phyloP scores from a whole-genome alignment of 208 protist species.

The Strigomonas culicis region DNA sequence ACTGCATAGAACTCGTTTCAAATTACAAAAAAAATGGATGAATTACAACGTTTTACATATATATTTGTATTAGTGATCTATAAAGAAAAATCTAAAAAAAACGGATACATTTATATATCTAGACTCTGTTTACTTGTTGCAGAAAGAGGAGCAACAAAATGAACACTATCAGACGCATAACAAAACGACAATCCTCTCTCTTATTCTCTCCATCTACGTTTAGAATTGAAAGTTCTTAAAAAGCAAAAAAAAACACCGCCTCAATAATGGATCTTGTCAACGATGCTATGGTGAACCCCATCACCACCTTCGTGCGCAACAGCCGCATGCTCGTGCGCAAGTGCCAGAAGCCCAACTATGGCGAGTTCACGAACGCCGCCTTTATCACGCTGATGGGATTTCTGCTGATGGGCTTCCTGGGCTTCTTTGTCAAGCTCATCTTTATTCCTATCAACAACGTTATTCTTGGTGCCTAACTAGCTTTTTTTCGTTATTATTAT shows the following conservation, averaged over 20 bases:
- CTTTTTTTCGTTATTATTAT: not conserved
- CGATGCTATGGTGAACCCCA: constrained; percentile 69
- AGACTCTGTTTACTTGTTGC: too few relatives aligned
- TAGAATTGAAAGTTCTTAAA: not conserved
- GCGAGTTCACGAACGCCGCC: constrained; percentile 88
- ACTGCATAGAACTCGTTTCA: not conserved
- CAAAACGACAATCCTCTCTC: not conserved
- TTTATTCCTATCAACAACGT: constrained; percentile 97
- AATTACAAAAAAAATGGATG: not conserved
- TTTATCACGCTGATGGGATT: constrained; percentile 91
- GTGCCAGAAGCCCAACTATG: constrained; percentile 92
- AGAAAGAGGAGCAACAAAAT: too few relatives aligned
- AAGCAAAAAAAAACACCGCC: not conserved
- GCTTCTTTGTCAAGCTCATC: constrained; percentile 95
- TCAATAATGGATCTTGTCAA: constrained; percentile 84
- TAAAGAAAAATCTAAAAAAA: not conserved
- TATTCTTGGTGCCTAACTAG: constrained; percentile 67
- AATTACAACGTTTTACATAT: not conserved
- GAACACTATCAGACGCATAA: constrained; percentile 1
- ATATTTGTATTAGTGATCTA: constrained; percentile 1
- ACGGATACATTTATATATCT: not conserved
- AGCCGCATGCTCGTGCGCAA: constrained; percentile 88
- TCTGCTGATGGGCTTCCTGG: constrained; percentile 93
- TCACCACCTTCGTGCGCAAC: constrained; percentile 80
- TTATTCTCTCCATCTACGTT: not conserved